Conservation (phyloP, 2,329 filamentous ascomycete genomes). For the Chaetomiaceae sp. region DNA sequence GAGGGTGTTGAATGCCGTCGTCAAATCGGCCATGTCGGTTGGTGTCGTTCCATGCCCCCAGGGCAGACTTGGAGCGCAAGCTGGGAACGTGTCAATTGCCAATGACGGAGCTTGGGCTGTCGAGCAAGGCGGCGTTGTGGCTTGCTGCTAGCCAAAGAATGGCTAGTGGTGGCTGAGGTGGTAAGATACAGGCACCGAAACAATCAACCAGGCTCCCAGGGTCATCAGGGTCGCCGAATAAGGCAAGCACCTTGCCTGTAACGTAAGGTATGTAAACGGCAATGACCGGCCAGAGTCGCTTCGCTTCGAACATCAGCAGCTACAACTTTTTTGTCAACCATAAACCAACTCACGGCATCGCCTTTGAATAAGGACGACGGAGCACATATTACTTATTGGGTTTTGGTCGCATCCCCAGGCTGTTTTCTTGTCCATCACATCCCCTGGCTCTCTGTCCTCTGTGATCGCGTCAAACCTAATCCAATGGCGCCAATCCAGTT, state of each 20-base stretch:
- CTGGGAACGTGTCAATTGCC: neutral
- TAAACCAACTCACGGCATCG: no score
- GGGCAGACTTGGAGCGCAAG: neutral
- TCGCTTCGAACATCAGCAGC: no score
- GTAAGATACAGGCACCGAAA: no score
- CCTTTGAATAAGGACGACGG: no score
- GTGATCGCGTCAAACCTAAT: neutral
- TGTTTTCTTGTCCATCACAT: neutral
- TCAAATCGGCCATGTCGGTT: slow-evolving; percentile 54
- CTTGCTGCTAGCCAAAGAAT: neutral
- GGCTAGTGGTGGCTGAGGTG: neutral
- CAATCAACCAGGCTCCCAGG: no score
- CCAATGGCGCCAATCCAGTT: neutral
- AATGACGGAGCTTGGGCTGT: slow-evolving; percentile 10
- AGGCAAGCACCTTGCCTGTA: no score
- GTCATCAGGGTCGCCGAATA: no score
- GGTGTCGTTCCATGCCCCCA: neutral
- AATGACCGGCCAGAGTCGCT: no score
- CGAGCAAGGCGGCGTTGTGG: neutral
- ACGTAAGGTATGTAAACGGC: no score
- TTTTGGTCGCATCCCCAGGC: no score
- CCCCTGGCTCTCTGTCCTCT: neutral
- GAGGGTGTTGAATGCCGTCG: slow-evolving; percentile 62
- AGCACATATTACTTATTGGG: no score
- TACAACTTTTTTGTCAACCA: no score